Evolutionary conservation across 106 monocot genomes (phyloP).

Genomic region (Cymbidium sinense): DNA sequence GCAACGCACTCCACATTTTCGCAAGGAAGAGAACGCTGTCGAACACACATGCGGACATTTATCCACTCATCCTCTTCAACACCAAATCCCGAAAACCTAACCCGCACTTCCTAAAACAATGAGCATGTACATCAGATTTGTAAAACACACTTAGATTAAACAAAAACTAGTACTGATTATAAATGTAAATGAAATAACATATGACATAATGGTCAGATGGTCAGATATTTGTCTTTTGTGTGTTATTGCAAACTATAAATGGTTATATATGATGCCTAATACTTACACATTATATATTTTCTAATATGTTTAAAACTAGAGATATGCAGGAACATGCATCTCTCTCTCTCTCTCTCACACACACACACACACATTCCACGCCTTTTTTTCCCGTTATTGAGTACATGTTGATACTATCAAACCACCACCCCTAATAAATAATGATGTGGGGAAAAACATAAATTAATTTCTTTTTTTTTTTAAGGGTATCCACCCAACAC

Average conservation of each 20-base stretch:
- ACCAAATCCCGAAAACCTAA: constrained; percentile 86
- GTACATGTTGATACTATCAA: too few relatives aligned
- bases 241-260: too few relatives aligned
- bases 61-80: constrained; percentile 98
- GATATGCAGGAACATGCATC: neutral
- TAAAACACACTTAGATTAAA: neutral
- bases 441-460: neutral
- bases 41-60: constrained; percentile 69
- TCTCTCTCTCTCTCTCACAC: neutral
- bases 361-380: neutral
- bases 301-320: neutral
- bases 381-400: neutral
- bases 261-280: neutral
- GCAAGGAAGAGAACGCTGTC: constrained; percentile 93
- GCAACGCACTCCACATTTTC: constrained; percentile 86
- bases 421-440: neutral
- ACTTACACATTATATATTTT: neutral
- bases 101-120: constrained; percentile 73
- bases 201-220: neutral
- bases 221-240: too few relatives aligned
- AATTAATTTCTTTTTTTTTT: neutral
- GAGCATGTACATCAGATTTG: neutral
- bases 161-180: too few relatives aligned
- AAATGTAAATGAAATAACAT: neutral
- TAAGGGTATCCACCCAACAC: too few relatives aligned